Evolutionary conservation across 345 rosid genomes (phyloP).

Genomic region (Luvunga scandens): DNA sequence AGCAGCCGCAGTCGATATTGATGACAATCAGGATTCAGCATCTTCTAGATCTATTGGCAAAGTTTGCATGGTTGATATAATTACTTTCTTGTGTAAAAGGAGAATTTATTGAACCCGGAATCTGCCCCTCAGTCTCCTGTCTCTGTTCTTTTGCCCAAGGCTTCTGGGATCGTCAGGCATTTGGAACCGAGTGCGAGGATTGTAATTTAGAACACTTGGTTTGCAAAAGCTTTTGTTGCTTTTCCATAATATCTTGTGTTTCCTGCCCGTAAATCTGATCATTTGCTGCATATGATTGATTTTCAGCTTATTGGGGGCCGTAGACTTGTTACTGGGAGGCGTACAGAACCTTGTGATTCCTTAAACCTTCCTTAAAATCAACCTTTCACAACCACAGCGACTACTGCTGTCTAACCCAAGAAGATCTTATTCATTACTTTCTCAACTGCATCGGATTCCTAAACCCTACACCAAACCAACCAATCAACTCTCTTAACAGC

Average conservation of each 20-base stretch:
- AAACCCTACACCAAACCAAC: slow-evolving; percentile 32
- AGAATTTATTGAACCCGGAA: slow-evolving; percentile 41
- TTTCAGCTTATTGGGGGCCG: slow-evolving; percentile 58
- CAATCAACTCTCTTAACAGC: slow-evolving; percentile 48
- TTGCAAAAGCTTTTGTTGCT: no score
- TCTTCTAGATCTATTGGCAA: slow-evolving; percentile 58
- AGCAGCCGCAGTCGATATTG: background rate
- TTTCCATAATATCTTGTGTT: background rate
- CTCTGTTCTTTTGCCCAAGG: slow-evolving; percentile 32
- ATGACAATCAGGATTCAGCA: background rate
- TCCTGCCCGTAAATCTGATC: background rate
- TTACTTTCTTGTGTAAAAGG: slow-evolving; percentile 52
- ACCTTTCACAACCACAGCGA: slow-evolving; percentile 43
- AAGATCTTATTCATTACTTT: slow-evolving; percentile 58
- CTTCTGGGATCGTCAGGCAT: slow-evolving; percentile 38
- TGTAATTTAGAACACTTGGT: background rate
- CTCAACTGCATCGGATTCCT: slow-evolving; percentile 48
- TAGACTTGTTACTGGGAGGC: slow-evolving; percentile 50
- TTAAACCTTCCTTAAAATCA: slow-evolving; percentile 19
- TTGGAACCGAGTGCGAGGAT: slow-evolving; percentile 59
- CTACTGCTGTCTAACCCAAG: slow-evolving; percentile 68
- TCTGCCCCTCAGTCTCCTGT: slow-evolving; percentile 42
- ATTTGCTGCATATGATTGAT: background rate
- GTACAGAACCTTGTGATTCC: slow-evolving; percentile 58
- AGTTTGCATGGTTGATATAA: slow-evolving; percentile 59